Evolutionary conservation across 345 rosid species (phyloP).

Genomic region (Euphorbia lathyris): DNA sequence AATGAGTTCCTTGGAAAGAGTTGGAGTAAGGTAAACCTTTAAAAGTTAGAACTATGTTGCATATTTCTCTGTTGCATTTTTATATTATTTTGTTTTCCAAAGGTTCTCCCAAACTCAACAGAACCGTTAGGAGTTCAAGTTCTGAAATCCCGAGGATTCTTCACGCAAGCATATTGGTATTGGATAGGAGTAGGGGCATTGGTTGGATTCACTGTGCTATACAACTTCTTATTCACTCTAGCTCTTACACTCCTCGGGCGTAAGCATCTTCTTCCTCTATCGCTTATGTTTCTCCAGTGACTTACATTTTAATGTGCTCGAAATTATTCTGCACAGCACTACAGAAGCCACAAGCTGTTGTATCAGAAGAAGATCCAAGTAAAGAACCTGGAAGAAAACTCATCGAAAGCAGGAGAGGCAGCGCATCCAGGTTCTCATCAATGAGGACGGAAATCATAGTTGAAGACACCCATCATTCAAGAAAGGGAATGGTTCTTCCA

Average conservation of each 20-base stretch:
- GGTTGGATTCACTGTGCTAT: conserved; percentile 36
- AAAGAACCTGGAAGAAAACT: background rate
- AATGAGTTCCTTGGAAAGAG: conserved; percentile 19
- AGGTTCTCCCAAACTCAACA: conserved; percentile 25
- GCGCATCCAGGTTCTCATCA: background rate
- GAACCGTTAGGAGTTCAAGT: conserved; percentile 45
- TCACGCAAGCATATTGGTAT: conserved; percentile 51
- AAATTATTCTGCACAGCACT: conserved; percentile 38
- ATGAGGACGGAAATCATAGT: background rate
- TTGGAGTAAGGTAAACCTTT: conserved; percentile 10
- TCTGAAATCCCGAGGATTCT: conserved; percentile 49
- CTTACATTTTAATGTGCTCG: background rate
- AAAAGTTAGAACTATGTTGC: background rate
- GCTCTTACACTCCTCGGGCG: conserved; percentile 56
- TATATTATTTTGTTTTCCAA: background rate
- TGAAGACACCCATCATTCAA: conserved; percentile 17
- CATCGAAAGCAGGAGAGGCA: background rate
- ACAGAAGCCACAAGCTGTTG: conserved; percentile 44
- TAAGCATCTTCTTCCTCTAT: conserved; percentile 25
- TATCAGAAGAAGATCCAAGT: conserved; percentile 22
- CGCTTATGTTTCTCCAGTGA: background rate
- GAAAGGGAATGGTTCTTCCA: conserved; percentile 69
- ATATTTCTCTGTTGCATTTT: background rate
- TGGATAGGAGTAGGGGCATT: conserved; percentile 67
- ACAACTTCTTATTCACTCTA: conserved; percentile 40